Conservation (phyloP, 2,329 filamentous ascomycete species). For the Pleochaeta shiraiana region DNA sequence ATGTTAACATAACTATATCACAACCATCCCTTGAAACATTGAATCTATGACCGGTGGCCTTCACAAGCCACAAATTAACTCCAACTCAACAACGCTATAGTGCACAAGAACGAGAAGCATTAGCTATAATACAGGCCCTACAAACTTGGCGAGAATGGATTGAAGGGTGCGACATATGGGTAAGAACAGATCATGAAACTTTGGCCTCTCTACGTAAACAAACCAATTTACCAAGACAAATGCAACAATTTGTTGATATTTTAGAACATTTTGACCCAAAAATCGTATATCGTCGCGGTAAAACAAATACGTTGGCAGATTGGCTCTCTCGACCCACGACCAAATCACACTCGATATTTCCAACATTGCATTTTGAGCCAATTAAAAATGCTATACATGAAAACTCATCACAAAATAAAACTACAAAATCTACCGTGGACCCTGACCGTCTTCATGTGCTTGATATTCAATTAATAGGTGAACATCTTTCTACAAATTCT, state of each 20-base stretch:
- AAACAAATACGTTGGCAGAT: not conserved
- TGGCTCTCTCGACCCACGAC: not conserved
- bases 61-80: not conserved
- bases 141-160: not conserved
- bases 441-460: not conserved
- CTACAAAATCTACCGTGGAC: not conserved
- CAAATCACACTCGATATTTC: not conserved
- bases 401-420: no score
- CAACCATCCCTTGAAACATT: not conserved
- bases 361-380: not conserved
- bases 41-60: not conserved
- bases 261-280: not conserved
- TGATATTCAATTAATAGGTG: not conserved
- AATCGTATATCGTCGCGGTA: not conserved
- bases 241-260: not conserved
- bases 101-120: conserved; percentile 1
- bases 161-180: not conserved
- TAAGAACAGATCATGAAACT: conserved; percentile 3
- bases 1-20: no score
- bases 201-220: not conserved
- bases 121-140: not conserved
- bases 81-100: not conserved
- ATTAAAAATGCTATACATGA: not conserved
- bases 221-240: not conserved
- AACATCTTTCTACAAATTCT: not conserved